A percentile compares a stretch with the other conserved stretches of the same genome.
phyloP scores from a whole-genome alignment of 257 asterid genomes.

The Solanum phureja region DNA sequence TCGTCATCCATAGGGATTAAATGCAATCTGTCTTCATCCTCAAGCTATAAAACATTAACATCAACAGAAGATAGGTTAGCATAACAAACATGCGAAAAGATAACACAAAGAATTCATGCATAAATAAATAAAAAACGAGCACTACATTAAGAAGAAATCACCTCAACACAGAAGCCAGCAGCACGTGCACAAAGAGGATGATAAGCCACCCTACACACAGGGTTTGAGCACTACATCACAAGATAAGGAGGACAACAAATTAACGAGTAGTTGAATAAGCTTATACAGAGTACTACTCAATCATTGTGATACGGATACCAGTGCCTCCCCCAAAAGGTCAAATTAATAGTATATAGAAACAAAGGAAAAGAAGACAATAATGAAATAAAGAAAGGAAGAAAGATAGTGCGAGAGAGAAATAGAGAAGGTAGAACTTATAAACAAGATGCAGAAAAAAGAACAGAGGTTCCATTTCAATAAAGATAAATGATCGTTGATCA shows the following conservation, averaged over 20 bases:
- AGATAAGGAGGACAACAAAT: neutral
- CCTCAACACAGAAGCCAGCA: conserved; percentile 98
- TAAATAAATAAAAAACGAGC: neutral
- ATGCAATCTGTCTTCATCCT: conserved; percentile 71
- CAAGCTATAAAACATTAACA: conserved; percentile 43
- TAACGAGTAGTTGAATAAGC: neutral
- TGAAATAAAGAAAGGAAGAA: neutral
- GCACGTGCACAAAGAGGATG: conserved; percentile 99
- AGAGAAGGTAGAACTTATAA: neutral
- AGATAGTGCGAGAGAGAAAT: neutral
- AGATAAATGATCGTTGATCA: neutral
- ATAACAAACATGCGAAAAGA: neutral
- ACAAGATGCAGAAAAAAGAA: neutral
- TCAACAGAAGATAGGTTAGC: conserved; percentile 3
- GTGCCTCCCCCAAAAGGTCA: neutral
- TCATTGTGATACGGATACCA: neutral
- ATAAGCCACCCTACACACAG: conserved; percentile 71
- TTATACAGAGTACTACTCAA: neutral
- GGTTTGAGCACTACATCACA: conserved; percentile 75
- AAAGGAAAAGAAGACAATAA: neutral
- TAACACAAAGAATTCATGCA: neutral
- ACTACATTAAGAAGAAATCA: conserved; percentile 11
- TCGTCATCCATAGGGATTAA: conserved; percentile 70
- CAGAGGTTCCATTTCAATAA: neutral
- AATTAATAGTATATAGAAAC: neutral